Percentiles rank a stretch among this genome's conserved stretches.
These are phyloP conservation scores for Xylariales sp. DNA, from an alignment of 2,329 filamentous ascomycete genomes.

Conservation along the genomic window DNA sequence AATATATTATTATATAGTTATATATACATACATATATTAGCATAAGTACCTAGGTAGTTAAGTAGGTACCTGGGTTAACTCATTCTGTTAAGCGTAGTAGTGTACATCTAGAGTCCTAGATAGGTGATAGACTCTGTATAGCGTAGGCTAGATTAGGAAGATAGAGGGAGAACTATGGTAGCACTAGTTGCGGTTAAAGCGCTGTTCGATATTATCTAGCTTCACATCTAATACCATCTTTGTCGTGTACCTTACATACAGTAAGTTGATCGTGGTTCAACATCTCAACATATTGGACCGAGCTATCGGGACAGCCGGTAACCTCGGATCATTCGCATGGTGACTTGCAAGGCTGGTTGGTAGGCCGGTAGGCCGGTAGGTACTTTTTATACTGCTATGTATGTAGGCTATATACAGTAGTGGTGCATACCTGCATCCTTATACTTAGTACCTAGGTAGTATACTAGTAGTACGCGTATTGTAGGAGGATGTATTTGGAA, in stretches of 20 bases:
- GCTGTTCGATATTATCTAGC: not conserved
- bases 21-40: too few species aligned
- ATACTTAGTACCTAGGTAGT: too few species aligned
- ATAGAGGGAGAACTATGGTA: not conserved
- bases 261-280: not conserved
- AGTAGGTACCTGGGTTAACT: too few species aligned
- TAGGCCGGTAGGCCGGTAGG: not conserved
- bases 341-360: not conserved
- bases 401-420: not conserved
- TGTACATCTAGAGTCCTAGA: not conserved
- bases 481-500: too few species aligned
- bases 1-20: too few species aligned
- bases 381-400: not conserved
- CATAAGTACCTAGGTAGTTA: too few species aligned
- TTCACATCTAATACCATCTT: constrained; percentile 1
- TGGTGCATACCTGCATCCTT: too few species aligned
- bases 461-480: too few species aligned
- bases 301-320: constrained; percentile 17
- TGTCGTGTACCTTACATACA: not conserved
- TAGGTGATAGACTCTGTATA: not conserved
- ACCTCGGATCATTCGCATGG: not conserved
- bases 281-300: constrained; percentile 7
- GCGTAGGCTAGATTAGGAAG: too few species aligned
- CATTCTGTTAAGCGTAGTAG: too few species aligned
- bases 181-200: not conserved